A percentile compares a stretch with the other conserved stretches of the same genome.
Evolutionary conservation across 768 basidiomycete genomes (phyloP).

Genomic region (Basidioascus undulatus): DNA sequence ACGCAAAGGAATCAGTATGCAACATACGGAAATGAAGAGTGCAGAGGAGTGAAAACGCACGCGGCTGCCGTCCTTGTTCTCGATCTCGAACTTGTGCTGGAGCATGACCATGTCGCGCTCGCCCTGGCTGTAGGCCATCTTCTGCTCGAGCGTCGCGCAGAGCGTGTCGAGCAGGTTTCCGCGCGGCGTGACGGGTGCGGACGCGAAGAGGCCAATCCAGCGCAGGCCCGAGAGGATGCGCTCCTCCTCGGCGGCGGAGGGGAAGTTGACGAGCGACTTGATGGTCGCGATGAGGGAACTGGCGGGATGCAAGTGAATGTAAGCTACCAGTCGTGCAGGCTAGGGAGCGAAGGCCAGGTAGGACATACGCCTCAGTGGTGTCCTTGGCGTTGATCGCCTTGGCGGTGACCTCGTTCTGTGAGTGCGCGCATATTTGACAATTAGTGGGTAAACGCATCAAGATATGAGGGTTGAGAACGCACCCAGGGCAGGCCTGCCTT

Average conservation of each 20-base stretch:
- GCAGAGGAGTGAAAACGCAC: slow-evolving; percentile 19
- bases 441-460: neutral
- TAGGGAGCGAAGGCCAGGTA: neutral
- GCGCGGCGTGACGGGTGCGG: slow-evolving; percentile 24
- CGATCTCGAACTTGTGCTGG: slow-evolving; percentile 89
- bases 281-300: slow-evolving; percentile 53
- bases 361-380: slow-evolving; percentile 38
- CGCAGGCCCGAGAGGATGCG: slow-evolving; percentile 72
- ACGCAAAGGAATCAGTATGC: neutral
- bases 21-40: neutral
- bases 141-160: slow-evolving; percentile 62
- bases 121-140: slow-evolving; percentile 75
- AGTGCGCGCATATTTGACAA: too few species aligned
- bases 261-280: slow-evolving; percentile 44
- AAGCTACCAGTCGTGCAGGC: neutral
- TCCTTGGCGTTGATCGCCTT: slow-evolving; percentile 43
- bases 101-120: slow-evolving; percentile 94
- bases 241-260: slow-evolving; percentile 36
- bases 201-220: slow-evolving; percentile 82
- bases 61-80: slow-evolving; percentile 58
- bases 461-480: neutral
- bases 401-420: slow-evolving; percentile 40
- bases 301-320: neutral
- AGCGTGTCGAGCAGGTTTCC: slow-evolving; percentile 79
- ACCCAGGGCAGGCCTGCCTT: slow-evolving; percentile 50